Evolutionary conservation across 805 yeast species (phyloP).

Genomic region (Hanseniaspora valbyensis): DNA sequence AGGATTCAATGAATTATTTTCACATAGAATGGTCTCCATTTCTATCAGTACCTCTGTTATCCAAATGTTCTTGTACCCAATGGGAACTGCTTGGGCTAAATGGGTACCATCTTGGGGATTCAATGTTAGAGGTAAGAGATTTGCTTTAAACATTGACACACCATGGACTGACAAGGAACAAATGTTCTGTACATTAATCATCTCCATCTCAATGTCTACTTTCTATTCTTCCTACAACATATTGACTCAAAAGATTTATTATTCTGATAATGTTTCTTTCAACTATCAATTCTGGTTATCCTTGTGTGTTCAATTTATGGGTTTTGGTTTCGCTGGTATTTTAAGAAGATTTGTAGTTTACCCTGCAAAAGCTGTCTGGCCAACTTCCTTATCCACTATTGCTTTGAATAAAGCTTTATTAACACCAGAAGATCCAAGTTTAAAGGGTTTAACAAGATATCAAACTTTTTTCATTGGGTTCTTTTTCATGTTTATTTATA

Average conservation of each 20-base stretch:
- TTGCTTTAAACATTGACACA: constrained; percentile 43
- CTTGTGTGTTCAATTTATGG: constrained; percentile 51
- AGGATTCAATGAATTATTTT: constrained; percentile 46
- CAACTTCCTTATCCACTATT: constrained; percentile 46
- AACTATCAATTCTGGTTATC: constrained; percentile 43
- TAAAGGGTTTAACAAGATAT: constrained; percentile 33
- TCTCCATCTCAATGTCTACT: constrained; percentile 31
- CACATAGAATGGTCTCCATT: constrained; percentile 44
- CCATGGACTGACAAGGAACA: constrained; percentile 58
- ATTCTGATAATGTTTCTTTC: constrained; percentile 28
- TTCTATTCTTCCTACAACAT: constrained; percentile 33
- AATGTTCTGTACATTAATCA: constrained; percentile 45
- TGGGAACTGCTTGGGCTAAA: constrained; percentile 34
- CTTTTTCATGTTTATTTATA: constrained; percentile 40
- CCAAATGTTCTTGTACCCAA: constrained; percentile 38
- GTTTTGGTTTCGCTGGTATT: constrained; percentile 57
- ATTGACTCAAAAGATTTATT: constrained; percentile 27
- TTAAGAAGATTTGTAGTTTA: constrained; percentile 47
- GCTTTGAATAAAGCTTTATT: constrained; percentile 47
- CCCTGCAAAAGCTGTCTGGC: constrained; percentile 56
- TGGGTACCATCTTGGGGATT: constrained; percentile 39
- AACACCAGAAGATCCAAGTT: constrained; percentile 28
- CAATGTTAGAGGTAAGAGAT: constrained; percentile 31
- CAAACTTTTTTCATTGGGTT: constrained; percentile 38
- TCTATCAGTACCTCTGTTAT: constrained; percentile 34